These are phyloP conservation scores for Lentinula boryana DNA, from an alignment of 768 basidiomycete species.

Conservation along the genomic window DNA sequence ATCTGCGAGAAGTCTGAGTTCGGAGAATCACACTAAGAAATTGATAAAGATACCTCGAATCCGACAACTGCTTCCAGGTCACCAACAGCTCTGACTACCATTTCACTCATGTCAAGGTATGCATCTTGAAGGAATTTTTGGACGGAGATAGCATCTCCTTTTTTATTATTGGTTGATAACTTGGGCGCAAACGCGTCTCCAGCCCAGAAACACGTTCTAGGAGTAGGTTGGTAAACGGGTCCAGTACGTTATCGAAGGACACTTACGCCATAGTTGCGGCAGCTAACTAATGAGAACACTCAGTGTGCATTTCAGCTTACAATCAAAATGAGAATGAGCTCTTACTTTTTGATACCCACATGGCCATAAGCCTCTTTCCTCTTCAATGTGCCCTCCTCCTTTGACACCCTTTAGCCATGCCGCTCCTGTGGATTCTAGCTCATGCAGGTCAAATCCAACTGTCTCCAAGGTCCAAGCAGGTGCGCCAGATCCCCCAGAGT, in stretches of 20 bases:
- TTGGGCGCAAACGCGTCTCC: slow-evolving; percentile 84
- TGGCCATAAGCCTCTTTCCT: slow-evolving; percentile 85
- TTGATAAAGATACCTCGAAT: slow-evolving; percentile 62
- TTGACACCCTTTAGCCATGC: slow-evolving; percentile 83
- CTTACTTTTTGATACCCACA: slow-evolving; percentile 81
- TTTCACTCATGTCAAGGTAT: slow-evolving; percentile 73
- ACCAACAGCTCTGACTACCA: slow-evolving; percentile 61
- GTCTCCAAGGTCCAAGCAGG: slow-evolving; percentile 92
- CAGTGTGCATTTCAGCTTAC: neutral
- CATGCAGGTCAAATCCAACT: slow-evolving; percentile 78
- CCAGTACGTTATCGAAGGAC: neutral
- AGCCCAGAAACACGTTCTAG: slow-evolving; percentile 89
- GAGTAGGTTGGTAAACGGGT: neutral
- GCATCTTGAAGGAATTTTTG: slow-evolving; percentile 81
- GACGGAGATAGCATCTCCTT: slow-evolving; percentile 51
- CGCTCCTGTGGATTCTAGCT: slow-evolving; percentile 76
- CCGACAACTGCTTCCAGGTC: slow-evolving; percentile 79
- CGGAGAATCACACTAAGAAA: neutral
- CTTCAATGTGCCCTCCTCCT: slow-evolving; percentile 68
- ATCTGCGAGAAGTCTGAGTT: slow-evolving; percentile 38
- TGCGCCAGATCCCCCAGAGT: slow-evolving; percentile 91
- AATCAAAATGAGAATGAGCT: neutral
- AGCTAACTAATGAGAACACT: slow-evolving; percentile 35
- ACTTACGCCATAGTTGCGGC: slow-evolving; percentile 88
- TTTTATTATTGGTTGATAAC: slow-evolving; percentile 42